Evolutionary conservation across 495 filamentous ascomycete genomes (phyloP), one percentile per base, ranked within the genome.

Genomic region (Annulohypoxylon moriforme): DNA sequence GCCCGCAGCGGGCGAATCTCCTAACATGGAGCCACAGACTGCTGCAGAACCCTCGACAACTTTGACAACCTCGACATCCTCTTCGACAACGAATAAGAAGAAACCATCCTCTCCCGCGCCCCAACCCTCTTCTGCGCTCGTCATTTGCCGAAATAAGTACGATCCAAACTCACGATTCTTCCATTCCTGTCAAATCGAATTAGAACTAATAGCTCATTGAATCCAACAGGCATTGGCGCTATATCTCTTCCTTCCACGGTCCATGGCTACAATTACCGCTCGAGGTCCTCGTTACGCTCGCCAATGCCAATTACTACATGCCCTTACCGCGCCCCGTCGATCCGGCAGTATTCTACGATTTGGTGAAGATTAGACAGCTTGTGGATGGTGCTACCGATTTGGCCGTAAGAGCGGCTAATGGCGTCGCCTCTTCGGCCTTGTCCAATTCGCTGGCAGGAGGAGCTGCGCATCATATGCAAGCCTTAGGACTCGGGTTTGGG

Each of bases 181-280:
- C 47, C 20, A 7, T 66, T 36, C 24, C 44, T 70, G 47, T 60
- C 68, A 36, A 46, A 22, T 38, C 16, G 24, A 42, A 46, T 31
- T 71, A 60, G 59, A 42, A 31, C 47, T 47, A 61, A 65, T 40
- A 67, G 52, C 24, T 46, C 47, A 40, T 64, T 40, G 31, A 40
- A 64, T 40, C 31, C 16, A 7, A 14, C 59, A 94, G 91, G 73
- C 91, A 94, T 80, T 94, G 91, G 91, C 86, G 89, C 46, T 92
- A 93, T 76, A 94, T 94, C 59, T 93, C 91, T 18, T 89, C 91
- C 55, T 94, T 92, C 73, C 92, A 94, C 76, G 92, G 92, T 14
- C 91, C 91, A 68, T 94, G 92, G 92, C 87, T 94, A n/a, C 92
- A 94, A 78, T 81, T 94, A 31, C 91, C 92, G n/a, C 87, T 88